Evolutionary conservation across 495 filamentous ascomycete species (phyloP).

Genomic region (Penicillium ochrochloron): DNA sequence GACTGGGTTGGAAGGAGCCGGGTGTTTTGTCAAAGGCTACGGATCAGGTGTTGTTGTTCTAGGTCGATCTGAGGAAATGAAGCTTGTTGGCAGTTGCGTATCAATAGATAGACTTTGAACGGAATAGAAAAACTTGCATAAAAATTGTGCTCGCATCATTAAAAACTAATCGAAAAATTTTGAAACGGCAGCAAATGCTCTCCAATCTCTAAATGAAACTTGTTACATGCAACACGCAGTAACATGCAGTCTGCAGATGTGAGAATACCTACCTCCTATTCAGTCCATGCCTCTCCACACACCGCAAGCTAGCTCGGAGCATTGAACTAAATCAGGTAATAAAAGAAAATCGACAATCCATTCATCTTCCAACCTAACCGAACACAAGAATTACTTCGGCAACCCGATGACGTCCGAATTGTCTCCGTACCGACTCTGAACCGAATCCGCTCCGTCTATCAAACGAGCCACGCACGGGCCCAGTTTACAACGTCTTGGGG

Average conservation of each 20-base stretch:
- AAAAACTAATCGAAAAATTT: no score
- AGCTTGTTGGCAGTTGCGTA: not conserved
- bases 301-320: not conserved
- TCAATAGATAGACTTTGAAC: not conserved
- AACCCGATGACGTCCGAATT: not conserved
- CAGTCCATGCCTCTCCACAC: not conserved
- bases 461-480: not conserved
- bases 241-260: no score
- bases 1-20: constrained; percentile 35
- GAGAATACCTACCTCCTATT: no score
- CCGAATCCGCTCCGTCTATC: constrained; percentile 8
- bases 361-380: not conserved
- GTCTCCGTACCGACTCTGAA: not conserved
- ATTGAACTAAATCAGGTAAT: not conserved
- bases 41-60: constrained; percentile 39
- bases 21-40: constrained; percentile 34
- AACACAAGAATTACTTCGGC: not conserved
- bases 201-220: no score
- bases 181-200: no score
- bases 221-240: no score
- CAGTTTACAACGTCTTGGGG: not conserved
- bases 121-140: not conserved
- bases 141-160: no score
- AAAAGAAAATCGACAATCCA: not conserved
- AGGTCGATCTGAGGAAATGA: no score